Evolutionary conservation across 2,329 filamentous ascomycete species (phyloP).

Genomic region (Calcarisporium arbuscula): DNA sequence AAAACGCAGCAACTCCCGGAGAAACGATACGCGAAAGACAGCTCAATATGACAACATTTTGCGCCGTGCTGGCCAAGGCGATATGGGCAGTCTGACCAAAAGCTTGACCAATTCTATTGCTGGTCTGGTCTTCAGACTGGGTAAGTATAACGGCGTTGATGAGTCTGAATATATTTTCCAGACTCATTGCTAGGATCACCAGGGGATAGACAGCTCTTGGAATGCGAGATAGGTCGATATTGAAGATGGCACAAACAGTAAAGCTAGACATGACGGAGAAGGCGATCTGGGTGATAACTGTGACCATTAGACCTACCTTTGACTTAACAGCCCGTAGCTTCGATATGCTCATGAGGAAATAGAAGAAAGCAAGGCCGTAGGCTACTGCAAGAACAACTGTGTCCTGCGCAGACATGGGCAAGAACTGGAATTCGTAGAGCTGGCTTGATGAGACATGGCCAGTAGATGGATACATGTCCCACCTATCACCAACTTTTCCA

Average conservation of each 20-base stretch:
- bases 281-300: constrained; percentile 62
- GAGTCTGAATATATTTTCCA: constrained; percentile 72
- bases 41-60: constrained; percentile 63
- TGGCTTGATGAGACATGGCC: constrained; percentile 49
- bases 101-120: constrained; percentile 64
- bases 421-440: constrained; percentile 73
- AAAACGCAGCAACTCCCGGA: constrained; percentile 67
- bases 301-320: constrained; percentile 63
- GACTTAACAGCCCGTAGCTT: constrained; percentile 72
- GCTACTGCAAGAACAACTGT: constrained; percentile 56
- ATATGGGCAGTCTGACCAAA: constrained; percentile 67
- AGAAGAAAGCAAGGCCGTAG: constrained; percentile 57
- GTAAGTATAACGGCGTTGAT: constrained; percentile 73
- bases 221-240: constrained; percentile 68
- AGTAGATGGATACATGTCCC: constrained; percentile 59
- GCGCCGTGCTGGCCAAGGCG: constrained; percentile 59
- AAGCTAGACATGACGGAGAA: constrained; percentile 74
- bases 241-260: constrained; percentile 69
- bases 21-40: constrained; percentile 61
- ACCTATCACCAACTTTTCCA: constrained; percentile 41
- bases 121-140: constrained; percentile 60
- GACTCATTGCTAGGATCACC: constrained; percentile 68
- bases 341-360: constrained; percentile 61
- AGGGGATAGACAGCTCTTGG: constrained; percentile 69
- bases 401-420: constrained; percentile 63